Evolutionary conservation across 495 filamentous ascomycete species (phyloP).

Genomic region (Neurospora sp.): DNA sequence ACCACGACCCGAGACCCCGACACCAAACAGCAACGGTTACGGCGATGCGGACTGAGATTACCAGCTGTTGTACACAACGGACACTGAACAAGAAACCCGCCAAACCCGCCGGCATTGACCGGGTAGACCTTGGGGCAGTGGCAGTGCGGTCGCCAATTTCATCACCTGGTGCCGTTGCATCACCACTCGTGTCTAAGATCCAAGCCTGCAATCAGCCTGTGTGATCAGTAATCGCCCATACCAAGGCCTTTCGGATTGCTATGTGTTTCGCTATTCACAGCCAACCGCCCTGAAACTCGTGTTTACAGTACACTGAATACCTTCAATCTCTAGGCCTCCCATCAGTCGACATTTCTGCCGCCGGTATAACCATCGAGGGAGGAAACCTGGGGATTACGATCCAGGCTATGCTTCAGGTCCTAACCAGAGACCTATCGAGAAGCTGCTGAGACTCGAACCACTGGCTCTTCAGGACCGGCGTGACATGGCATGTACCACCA

Average conservation of each 20-base stretch:
- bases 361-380: neutral
- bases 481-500: neutral
- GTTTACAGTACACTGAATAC: neutral
- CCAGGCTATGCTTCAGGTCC: neutral
- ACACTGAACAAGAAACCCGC: neutral
- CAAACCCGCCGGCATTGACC: neutral
- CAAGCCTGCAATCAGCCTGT: neutral
- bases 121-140: neutral
- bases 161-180: neutral
- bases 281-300: neutral
- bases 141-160: neutral
- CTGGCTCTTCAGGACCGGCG: neutral
- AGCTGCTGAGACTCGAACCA: neutral
- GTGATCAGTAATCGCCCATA: neutral
- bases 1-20: neutral
- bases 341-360: neutral
- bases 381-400: neutral
- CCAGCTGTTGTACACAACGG: neutral
- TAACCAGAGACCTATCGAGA: neutral
- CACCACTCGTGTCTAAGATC: neutral
- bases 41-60: neutral
- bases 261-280: no score
- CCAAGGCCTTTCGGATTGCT: neutral
- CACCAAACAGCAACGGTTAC: neutral
- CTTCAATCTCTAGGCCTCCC: neutral